Conservation (phyloP, 2,329 filamentous ascomycete genomes). For the Pseudogymnoascus sp. region DNA sequence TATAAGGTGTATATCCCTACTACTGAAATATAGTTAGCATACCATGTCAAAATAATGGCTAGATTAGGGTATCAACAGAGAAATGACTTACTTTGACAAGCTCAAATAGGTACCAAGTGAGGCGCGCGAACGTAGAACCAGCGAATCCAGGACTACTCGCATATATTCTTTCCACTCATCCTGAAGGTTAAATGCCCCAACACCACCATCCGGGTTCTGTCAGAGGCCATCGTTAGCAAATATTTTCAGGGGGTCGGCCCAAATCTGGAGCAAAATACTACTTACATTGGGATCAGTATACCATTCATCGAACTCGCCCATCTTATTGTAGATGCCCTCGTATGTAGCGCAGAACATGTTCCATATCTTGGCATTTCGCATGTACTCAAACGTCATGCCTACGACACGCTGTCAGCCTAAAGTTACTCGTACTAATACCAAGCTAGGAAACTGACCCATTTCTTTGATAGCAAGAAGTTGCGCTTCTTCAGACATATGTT, state of each 20-base stretch:
- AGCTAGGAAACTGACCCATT: not conserved
- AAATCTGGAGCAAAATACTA: too few species aligned
- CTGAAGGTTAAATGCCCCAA: not conserved
- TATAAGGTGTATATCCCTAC: too few species aligned
- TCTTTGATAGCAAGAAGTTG: not conserved
- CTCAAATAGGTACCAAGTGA: not conserved
- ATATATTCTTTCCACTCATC: not conserved
- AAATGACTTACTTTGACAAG: not conserved
- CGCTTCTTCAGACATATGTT: not conserved
- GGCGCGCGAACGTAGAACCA: not conserved
- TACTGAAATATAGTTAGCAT: not conserved
- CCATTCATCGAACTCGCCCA: too few species aligned
- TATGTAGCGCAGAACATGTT: not conserved
- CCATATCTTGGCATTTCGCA: not conserved
- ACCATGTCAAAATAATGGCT: not conserved
- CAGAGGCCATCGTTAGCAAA: too few species aligned
- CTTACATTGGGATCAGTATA: too few species aligned
- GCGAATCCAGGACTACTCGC: not conserved
- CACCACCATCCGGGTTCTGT: too few species aligned
- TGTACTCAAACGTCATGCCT: not conserved
- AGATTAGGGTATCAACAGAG: not conserved
- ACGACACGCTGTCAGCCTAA: not conserved
- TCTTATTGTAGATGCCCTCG: not conserved
- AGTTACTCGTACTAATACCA: not conserved
- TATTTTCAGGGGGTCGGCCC: too few species aligned